These are phyloP conservation scores for Populus hybrid DNA, from an alignment of 441 rosid genomes.

Conservation along the genomic window DNA sequence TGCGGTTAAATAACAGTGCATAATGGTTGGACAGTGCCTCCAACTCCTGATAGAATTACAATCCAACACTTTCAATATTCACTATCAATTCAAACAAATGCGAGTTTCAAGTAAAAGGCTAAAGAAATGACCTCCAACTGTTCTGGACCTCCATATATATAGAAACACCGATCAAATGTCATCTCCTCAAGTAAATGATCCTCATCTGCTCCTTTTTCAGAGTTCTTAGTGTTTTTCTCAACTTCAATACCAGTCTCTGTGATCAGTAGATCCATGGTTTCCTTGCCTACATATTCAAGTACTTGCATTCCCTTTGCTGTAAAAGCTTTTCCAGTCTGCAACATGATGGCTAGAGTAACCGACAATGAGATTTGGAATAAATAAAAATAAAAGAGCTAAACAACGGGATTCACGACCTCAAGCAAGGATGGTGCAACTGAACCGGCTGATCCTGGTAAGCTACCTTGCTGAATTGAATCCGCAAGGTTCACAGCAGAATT, in stretches of 20 bases:
- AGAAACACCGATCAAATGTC: constrained; percentile 94
- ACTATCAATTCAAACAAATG: constrained; percentile 16
- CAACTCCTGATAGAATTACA: constrained; percentile 64
- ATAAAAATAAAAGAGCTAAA: constrained; percentile 11
- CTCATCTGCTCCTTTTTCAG: constrained; percentile 40
- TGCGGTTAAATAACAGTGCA: constrained; percentile 74
- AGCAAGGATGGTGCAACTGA: constrained; percentile 79
- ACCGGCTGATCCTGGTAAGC: constrained; percentile 54
- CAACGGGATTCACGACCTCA: constrained; percentile 50
- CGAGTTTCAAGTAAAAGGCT: constrained; percentile 17
- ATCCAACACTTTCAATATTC: constrained; percentile 12
- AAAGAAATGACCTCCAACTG: constrained; percentile 72
- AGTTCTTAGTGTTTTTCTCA: constrained; percentile 50
- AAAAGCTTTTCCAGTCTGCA: constrained; percentile 90
- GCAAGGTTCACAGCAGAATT: constrained; percentile 64
- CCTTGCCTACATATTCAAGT: constrained; percentile 93
- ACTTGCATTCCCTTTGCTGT: constrained; percentile 96
- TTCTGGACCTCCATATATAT: constrained; percentile 98
- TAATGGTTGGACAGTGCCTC: constrained; percentile 90
- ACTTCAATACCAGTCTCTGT: constrained; percentile 74
- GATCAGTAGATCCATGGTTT: constrained; percentile 88
- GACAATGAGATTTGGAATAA: not conserved
- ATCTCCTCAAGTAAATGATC: constrained; percentile 85
- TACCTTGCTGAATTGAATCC: constrained; percentile 67
- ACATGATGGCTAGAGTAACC: constrained; percentile 15